phyloP scores from a whole-genome alignment of 306 rosid genomes.

The Cucurbita argyrosperma region DNA sequence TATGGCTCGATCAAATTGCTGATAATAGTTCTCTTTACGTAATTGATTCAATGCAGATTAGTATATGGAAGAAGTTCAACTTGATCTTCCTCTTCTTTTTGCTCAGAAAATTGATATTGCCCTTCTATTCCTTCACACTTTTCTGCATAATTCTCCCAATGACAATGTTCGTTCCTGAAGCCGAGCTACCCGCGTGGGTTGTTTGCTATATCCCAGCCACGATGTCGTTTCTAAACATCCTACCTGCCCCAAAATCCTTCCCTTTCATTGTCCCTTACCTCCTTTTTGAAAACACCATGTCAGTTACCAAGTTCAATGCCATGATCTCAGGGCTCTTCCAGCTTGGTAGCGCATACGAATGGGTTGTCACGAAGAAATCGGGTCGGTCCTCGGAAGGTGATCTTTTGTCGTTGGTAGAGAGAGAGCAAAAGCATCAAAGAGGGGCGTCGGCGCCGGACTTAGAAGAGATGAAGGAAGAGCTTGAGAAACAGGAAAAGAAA shows the following conservation, averaged over 20 bases:
- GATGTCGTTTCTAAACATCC: constrained; percentile 85
- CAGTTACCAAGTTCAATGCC: constrained; percentile 86
- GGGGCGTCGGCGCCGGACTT: constrained; percentile 51
- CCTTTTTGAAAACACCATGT: constrained; percentile 87
- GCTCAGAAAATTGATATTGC: constrained; percentile 68
- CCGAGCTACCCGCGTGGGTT: constrained; percentile 71
- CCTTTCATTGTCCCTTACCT: constrained; percentile 95
- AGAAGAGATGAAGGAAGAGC: constrained; percentile 52
- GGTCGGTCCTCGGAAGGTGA: constrained; percentile 90
- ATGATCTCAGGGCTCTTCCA: constrained; percentile 88
- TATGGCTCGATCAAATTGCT: constrained; percentile 1
- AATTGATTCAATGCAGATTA: constrained; percentile 44
- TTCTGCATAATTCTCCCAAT: constrained; percentile 87
- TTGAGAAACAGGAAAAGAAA: constrained; percentile 28
- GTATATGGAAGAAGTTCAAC: constrained; percentile 48
- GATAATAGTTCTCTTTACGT: constrained; percentile 3
- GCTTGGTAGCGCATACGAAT: constrained; percentile 83
- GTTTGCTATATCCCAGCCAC: constrained; percentile 81
- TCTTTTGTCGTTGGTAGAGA: constrained; percentile 52
- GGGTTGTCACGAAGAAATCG: constrained; percentile 90
- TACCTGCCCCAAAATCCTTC: constrained; percentile 80
- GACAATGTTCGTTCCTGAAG: constrained; percentile 93
- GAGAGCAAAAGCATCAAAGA: constrained; percentile 41
- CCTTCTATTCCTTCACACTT: constrained; percentile 80
- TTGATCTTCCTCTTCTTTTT: constrained; percentile 83